Conservation (phyloP, 106 monocot species). For the Chionographis japonica region DNA sequence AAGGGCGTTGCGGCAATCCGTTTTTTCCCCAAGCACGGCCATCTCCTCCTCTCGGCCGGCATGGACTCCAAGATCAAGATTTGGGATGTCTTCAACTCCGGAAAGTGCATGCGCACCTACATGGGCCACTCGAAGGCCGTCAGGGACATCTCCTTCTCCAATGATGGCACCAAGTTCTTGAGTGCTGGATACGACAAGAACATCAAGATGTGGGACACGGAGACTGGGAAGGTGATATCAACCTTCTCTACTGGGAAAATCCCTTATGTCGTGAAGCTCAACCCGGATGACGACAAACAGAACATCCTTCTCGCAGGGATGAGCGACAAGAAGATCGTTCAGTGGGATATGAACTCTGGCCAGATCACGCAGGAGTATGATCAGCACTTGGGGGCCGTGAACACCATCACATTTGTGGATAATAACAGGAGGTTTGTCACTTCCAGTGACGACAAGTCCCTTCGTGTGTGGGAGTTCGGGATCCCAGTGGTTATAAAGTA, state of each 20-base stretch:
- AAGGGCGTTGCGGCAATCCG: constrained; percentile 86
- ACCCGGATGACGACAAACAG: constrained; percentile 96
- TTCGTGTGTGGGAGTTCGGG: constrained; percentile 97
- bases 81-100: constrained; percentile 92
- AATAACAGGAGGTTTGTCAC: constrained; percentile 96
- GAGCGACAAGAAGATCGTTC: constrained; percentile 99
- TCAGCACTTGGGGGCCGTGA: constrained; percentile 94
- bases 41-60: constrained; percentile 78
- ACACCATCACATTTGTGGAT: constrained; percentile 98
- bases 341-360: constrained; percentile 96
- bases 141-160: constrained; percentile 85
- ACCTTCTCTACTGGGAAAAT: constrained; percentile 95
- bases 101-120: constrained; percentile 96
- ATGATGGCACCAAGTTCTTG: constrained; percentile 86
- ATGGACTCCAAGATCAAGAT: constrained; percentile 98
- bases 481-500: constrained; percentile 98
- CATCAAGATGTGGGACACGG: constrained; percentile 97
- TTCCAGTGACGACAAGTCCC: constrained; percentile 95
- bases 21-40: constrained; percentile 87
- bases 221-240: constrained; percentile 94
- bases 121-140: constrained; percentile 99
- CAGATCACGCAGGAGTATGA: constrained; percentile 95
- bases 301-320: constrained; percentile 89
- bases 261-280: constrained; percentile 95
- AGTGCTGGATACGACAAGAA: constrained; percentile 93